phyloP scores from a whole-genome alignment of 345 rosid genomes.

The Pelargonium nanum region DNA sequence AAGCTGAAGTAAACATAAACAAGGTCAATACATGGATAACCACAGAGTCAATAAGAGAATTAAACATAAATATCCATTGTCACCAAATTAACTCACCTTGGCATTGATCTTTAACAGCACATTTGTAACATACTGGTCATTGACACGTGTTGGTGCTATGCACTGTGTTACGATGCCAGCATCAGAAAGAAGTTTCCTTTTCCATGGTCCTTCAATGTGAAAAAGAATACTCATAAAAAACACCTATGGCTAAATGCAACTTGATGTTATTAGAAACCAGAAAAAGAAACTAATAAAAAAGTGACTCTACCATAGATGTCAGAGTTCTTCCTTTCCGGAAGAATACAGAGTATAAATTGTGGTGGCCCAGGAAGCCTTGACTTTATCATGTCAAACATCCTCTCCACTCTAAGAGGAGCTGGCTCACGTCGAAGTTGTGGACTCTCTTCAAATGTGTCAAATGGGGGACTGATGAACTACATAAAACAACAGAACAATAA shows the following conservation, averaged over 20 bases:
- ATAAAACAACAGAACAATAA: conserved; percentile 2
- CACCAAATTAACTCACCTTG: conserved; percentile 39
- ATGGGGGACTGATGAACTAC: conserved; percentile 24
- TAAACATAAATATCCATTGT: not conserved
- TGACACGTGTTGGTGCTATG: conserved; percentile 63
- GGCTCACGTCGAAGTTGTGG: conserved; percentile 30
- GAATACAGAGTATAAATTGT: conserved; percentile 38
- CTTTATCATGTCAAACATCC: conserved; percentile 33
- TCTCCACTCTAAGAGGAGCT: conserved; percentile 35
- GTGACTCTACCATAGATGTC: conserved; percentile 37
- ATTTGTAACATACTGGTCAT: conserved; percentile 87
- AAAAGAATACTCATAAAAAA: not conserved
- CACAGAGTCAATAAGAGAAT: not conserved
- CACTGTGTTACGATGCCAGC: conserved; percentile 88
- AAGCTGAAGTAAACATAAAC: conserved; percentile 33
- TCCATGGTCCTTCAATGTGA: conserved; percentile 71
- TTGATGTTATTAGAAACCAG: not conserved
- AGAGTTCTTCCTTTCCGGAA: conserved; percentile 43
- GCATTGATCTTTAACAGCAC: conserved; percentile 85
- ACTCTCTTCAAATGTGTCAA: conserved; percentile 33
- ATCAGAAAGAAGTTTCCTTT: conserved; percentile 59
- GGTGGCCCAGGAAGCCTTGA: conserved; percentile 33
- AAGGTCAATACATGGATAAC: not conserved
- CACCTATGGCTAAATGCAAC: not conserved
- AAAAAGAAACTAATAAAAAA: not conserved